A percentile compares a stretch with the other conserved stretches of the same genome.
These are phyloP conservation scores for Apium graveolens DNA, from an alignment of 129 eudicot genomes.

Conservation along the genomic window DNA sequence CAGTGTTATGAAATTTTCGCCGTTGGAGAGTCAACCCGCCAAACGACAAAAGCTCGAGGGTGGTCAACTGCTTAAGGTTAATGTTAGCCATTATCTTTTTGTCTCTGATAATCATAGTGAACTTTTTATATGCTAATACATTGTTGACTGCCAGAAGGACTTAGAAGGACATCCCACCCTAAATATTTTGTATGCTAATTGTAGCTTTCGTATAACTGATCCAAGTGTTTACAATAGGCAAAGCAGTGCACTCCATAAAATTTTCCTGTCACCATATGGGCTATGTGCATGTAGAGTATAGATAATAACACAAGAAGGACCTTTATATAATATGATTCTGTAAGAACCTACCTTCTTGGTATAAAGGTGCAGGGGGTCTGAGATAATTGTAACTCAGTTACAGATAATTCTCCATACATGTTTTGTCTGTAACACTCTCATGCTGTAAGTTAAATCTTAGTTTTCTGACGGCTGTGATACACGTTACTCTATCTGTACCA, in stretches of 20 bases:
- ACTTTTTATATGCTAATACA: background rate
- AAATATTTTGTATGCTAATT: background rate
- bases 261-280: background rate
- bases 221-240: background rate
- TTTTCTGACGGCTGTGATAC: background rate
- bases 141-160: background rate
- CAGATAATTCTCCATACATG: background rate
- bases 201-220: background rate
- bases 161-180: background rate
- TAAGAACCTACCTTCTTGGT: background rate
- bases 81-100: conserved; percentile 4
- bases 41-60: conserved; percentile 96
- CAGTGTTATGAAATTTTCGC: conserved; percentile 24
- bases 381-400: background rate
- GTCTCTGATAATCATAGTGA: background rate
- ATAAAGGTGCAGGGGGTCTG: background rate
- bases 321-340: background rate
- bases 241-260: background rate
- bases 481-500: background rate
- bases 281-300: conserved; percentile 1
- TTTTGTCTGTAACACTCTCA: background rate
- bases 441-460: background rate
- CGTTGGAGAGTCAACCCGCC: conserved; percentile 72
- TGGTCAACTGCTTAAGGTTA: conserved; percentile 78
- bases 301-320: background rate